These are phyloP conservation scores for Ogataea paradorogensis DNA, from an alignment of 805 yeast genomes.

Conservation along the genomic window DNA sequence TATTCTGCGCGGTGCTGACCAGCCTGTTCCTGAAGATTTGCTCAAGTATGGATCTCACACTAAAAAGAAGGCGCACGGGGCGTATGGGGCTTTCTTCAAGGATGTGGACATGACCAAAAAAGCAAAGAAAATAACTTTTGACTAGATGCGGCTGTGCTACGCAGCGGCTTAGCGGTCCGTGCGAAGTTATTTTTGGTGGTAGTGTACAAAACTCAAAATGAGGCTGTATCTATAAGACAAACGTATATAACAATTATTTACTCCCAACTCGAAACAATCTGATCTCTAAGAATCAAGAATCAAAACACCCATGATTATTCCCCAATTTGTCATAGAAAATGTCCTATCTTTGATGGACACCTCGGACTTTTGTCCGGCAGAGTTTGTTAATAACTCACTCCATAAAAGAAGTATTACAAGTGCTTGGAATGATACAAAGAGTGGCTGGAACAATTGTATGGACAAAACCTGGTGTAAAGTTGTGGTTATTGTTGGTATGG, in stretches of 20 bases:
- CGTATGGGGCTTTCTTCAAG: slow-evolving; percentile 97
- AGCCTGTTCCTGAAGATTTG: slow-evolving; percentile 92
- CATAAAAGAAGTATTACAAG: slow-evolving; percentile 16
- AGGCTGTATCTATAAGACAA: slow-evolving; percentile 9
- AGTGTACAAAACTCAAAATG: slow-evolving; percentile 12
- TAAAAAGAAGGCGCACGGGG: slow-evolving; percentile 94
- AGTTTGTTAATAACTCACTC: slow-evolving; percentile 12
- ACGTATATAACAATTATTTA: background rate
- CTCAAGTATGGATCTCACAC: slow-evolving; percentile 97
- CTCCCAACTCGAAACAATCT: background rate
- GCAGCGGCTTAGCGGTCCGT: background rate
- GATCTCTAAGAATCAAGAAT: background rate
- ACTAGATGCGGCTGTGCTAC: slow-evolving; percentile 27
- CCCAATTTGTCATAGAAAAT: slow-evolving; percentile 21
- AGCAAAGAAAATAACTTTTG: slow-evolving; percentile 89
- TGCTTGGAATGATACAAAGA: slow-evolving; percentile 12
- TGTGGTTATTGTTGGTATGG: slow-evolving; percentile 71
- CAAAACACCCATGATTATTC: slow-evolving; percentile 18
- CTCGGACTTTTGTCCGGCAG: slow-evolving; percentile 22
- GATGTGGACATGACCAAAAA: slow-evolving; percentile 82
- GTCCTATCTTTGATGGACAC: slow-evolving; percentile 11
- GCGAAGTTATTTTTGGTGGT: slow-evolving; percentile 1
- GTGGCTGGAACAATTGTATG: slow-evolving; percentile 75
- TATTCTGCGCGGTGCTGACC: slow-evolving; percentile 89
- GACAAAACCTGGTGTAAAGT: slow-evolving; percentile 71